These are phyloP conservation scores for Emergomyces orientalis DNA, from an alignment of 2,329 filamentous ascomycete genomes.

Conservation along the genomic window DNA sequence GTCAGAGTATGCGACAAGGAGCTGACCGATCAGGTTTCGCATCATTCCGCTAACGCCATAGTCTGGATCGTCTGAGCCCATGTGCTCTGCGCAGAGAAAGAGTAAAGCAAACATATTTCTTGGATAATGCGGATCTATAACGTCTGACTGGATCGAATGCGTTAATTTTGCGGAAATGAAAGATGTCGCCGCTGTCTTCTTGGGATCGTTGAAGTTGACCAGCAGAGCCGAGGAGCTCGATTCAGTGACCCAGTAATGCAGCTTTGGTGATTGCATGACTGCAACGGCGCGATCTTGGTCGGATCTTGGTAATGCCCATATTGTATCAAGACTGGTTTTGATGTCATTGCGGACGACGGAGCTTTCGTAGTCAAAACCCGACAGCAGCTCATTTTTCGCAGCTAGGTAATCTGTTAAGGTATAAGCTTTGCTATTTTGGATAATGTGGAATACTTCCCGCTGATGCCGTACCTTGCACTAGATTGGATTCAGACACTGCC, in stretches of 20 bases:
- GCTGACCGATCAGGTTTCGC: slow-evolving; percentile 1
- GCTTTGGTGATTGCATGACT: slow-evolving; percentile 5
- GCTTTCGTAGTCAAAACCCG: neutral
- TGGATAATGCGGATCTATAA: slow-evolving; percentile 2
- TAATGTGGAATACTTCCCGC: neutral
- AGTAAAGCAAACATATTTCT: slow-evolving; percentile 4
- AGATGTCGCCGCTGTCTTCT: slow-evolving; percentile 1
- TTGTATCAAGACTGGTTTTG: neutral
- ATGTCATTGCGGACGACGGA: slow-evolving; percentile 1
- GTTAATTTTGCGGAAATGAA: slow-evolving; percentile 5
- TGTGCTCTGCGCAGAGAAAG: slow-evolving; percentile 2
- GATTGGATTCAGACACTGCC: neutral
- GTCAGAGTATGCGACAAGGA: neutral
- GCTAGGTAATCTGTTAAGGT: neutral
- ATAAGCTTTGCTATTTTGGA: neutral
- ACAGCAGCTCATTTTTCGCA: neutral
- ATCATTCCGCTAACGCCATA: slow-evolving; percentile 5
- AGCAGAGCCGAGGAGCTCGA: slow-evolving; percentile 1
- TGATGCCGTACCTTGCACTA: neutral
- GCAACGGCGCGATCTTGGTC: slow-evolving; percentile 4
- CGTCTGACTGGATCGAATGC: slow-evolving; percentile 1
- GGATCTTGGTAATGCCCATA: neutral
- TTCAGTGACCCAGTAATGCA: slow-evolving; percentile 1
- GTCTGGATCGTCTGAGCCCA: neutral
- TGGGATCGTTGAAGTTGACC: slow-evolving; percentile 5